These are phyloP conservation scores for Globisporangium okanoganense DNA, from an alignment of 352 stramenopile species.

Conservation along the genomic window DNA sequence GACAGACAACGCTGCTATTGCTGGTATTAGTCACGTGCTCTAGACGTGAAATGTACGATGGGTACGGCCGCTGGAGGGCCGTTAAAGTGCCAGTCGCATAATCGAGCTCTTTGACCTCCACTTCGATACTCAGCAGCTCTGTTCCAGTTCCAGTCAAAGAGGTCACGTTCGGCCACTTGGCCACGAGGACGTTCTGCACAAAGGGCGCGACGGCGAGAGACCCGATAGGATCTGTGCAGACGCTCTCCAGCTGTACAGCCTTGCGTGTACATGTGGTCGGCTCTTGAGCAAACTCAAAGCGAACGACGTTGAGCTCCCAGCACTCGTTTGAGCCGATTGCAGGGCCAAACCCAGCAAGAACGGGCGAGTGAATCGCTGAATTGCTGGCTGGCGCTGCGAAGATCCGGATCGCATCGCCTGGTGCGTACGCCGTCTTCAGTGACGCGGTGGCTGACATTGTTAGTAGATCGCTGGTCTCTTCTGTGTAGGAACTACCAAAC, in stretches of 20 bases:
- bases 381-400: conserved; percentile 15
- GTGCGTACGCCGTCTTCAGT: conserved; percentile 14
- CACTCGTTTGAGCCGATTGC: conserved; percentile 25
- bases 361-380: conserved; percentile 12
- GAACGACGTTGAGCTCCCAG: conserved; percentile 18
- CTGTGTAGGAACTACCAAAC: conserved; percentile 16
- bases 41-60: conserved; percentile 22
- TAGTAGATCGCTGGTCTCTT: conserved; percentile 2
- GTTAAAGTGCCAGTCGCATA: background rate
- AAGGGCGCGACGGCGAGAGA: conserved; percentile 16
- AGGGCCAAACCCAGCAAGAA: conserved; percentile 19
- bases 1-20: conserved; percentile 13
- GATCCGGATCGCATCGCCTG: conserved; percentile 31
- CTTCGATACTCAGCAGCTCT: conserved; percentile 14
- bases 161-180: conserved; percentile 20
- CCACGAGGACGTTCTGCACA: conserved; percentile 20
- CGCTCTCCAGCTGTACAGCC: conserved; percentile 6
- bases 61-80: conserved; percentile 13
- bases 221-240: conserved; percentile 10
- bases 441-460: background rate
- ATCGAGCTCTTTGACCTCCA: conserved; percentile 17
- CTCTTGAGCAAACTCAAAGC: conserved; percentile 20
- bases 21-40: conserved; percentile 6
- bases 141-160: background rate
- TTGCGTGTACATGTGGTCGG: conserved; percentile 13